These are phyloP conservation scores for Mycena galericulata DNA, from an alignment of 768 basidiomycete species.

Conservation along the genomic window DNA sequence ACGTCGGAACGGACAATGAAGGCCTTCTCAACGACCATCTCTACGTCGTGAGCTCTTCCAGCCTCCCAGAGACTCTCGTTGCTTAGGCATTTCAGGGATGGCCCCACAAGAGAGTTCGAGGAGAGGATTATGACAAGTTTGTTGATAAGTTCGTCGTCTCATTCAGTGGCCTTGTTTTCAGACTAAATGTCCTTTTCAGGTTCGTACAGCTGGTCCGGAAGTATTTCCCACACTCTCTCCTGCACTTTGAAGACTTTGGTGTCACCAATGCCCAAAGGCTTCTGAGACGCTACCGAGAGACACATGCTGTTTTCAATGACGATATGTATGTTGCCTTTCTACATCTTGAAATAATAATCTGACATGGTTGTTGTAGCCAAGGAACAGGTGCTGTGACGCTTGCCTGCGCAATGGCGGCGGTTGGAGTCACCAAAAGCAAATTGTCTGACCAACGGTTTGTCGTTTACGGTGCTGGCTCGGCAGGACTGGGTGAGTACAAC, in stretches of 20 bases:
- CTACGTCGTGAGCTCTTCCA: slow-evolving; percentile 65
- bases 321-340: slow-evolving; percentile 67
- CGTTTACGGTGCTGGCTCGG: slow-evolving; percentile 85
- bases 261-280: slow-evolving; percentile 80
- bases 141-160: slow-evolving; percentile 70
- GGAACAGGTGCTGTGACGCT: slow-evolving; percentile 84
- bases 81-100: slow-evolving; percentile 67
- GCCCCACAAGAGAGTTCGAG: slow-evolving; percentile 75
- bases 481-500: slow-evolving; percentile 69
- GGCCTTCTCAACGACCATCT: slow-evolving; percentile 70
- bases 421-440: slow-evolving; percentile 71
- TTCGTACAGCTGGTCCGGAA: slow-evolving; percentile 85
- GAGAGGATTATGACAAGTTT: slow-evolving; percentile 81
- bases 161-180: background rate
- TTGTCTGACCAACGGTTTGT: slow-evolving; percentile 82
- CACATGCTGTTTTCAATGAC: slow-evolving; percentile 86
- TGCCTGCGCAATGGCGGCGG: slow-evolving; percentile 74
- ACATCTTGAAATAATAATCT: background rate
- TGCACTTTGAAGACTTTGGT: slow-evolving; percentile 92
- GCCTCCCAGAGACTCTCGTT: background rate
- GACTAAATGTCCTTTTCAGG: slow-evolving; percentile 47
- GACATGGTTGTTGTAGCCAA: slow-evolving; percentile 57
- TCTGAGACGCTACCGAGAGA: slow-evolving; percentile 68
- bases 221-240: slow-evolving; percentile 70
- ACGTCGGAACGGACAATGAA: slow-evolving; percentile 84